Conservation (phyloP, 2,329 filamentous ascomycete species). For the Pseudohalonectria lignicola region DNA sequence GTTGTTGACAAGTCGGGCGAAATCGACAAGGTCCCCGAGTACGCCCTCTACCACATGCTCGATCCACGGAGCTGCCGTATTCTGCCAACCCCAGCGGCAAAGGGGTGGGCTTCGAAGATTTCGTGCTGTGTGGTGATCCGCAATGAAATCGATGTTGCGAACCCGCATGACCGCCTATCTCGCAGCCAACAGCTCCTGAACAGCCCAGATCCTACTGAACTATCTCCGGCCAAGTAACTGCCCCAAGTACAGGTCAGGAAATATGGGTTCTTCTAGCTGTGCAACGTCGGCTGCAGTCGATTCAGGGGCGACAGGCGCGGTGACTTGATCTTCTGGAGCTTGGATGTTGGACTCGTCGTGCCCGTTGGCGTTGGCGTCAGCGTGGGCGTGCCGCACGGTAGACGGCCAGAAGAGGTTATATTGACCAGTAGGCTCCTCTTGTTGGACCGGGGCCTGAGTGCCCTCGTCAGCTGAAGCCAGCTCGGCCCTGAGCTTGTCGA, state of each 20-base stretch:
- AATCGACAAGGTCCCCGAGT: background rate
- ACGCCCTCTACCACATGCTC: background rate
- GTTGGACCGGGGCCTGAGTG: too few species aligned
- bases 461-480: too few species aligned
- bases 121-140: background rate
- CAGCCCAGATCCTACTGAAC: conserved; percentile 5
- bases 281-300: too few species aligned
- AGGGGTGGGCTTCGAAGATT: background rate
- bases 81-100: background rate
- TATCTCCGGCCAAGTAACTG: conserved; percentile 1
- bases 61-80: background rate
- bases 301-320: too few species aligned
- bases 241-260: background rate
- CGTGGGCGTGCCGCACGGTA: too few species aligned
- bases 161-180: background rate
- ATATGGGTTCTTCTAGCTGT: background rate
- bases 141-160: background rate
- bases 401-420: conserved; percentile 1
- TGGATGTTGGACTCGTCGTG: too few species aligned
- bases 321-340: too few species aligned
- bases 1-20: background rate
- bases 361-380: too few species aligned
- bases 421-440: background rate
- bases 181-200: conserved; percentile 5
- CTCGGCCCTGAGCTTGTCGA: too few species aligned